These are phyloP conservation scores for Cardamine occulta DNA, from an alignment of 345 rosid species.

Conservation along the genomic window DNA sequence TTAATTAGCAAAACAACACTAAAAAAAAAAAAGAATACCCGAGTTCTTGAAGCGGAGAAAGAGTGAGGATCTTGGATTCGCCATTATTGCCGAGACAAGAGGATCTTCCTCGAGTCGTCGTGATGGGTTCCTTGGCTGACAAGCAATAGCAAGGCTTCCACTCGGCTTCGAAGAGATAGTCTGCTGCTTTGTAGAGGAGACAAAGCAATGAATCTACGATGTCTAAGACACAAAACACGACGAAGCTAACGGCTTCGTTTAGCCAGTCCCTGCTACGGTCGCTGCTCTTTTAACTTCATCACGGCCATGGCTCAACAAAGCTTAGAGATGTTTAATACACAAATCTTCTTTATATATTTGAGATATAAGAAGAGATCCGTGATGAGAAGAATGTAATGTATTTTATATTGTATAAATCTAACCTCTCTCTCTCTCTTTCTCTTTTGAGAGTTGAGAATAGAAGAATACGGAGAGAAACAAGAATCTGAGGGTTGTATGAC, in stretches of 20 bases:
- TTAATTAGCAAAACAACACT: background rate
- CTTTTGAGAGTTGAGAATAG: slow-evolving; percentile 22
- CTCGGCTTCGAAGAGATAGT: slow-evolving; percentile 80
- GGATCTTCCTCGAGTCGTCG: slow-evolving; percentile 46
- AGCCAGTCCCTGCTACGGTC: slow-evolving; percentile 49
- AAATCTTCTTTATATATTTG: slow-evolving; percentile 18
- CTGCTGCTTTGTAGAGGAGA: slow-evolving; percentile 67
- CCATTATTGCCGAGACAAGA: slow-evolving; percentile 43
- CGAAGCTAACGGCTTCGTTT: slow-evolving; percentile 66
- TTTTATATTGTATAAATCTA: background rate
- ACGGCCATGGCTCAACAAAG: slow-evolving; percentile 32
- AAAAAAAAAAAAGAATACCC: slow-evolving; percentile 21
- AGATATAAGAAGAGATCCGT: slow-evolving; percentile 17
- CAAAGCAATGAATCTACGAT: slow-evolving; percentile 72
- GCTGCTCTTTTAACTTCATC: slow-evolving; percentile 42
- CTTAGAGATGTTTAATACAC: slow-evolving; percentile 21
- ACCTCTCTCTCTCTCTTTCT: slow-evolving; percentile 16
- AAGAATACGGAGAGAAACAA: slow-evolving; percentile 16
- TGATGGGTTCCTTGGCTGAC: slow-evolving; percentile 69
- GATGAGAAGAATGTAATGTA: slow-evolving; percentile 4
- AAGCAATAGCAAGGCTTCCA: slow-evolving; percentile 87
- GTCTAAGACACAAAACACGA: slow-evolving; percentile 82
- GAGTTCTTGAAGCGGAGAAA: slow-evolving; percentile 41
- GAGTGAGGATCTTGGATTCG: slow-evolving; percentile 44
- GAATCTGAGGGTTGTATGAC: slow-evolving; percentile 12